These are phyloP conservation scores for Thermomyces lanuginosus DNA, from an alignment of 2,329 filamentous ascomycete genomes.

Conservation along the genomic window DNA sequence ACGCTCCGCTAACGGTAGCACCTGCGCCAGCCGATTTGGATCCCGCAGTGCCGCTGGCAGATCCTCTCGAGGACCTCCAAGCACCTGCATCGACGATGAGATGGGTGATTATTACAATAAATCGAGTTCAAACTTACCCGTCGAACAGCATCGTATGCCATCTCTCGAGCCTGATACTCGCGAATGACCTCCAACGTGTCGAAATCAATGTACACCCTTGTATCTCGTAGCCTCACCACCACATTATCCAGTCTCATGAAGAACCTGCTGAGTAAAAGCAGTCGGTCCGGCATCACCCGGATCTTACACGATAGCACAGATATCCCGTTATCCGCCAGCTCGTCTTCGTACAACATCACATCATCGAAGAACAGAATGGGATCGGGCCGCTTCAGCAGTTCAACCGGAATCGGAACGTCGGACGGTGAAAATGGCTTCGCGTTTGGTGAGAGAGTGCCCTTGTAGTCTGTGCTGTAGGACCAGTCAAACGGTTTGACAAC, in stretches of 20 bases:
- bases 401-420: constrained; percentile 56
- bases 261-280: constrained; percentile 69
- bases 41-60: constrained; percentile 63
- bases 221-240: constrained; percentile 72
- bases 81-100: constrained; percentile 14
- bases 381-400: constrained; percentile 72
- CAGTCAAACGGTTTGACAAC: constrained; percentile 95
- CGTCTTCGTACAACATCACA: constrained; percentile 89
- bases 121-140: constrained; percentile 34
- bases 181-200: constrained; percentile 59
- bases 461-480: constrained; percentile 87
- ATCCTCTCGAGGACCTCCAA: constrained; percentile 49
- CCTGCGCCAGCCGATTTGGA: constrained; percentile 54
- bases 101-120: constrained; percentile 3
- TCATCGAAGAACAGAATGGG: constrained; percentile 96
- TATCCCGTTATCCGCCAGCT: constrained; percentile 94
- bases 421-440: constrained; percentile 28
- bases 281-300: constrained; percentile 74
- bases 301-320: constrained; percentile 80
- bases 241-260: constrained; percentile 92
- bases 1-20: constrained; percentile 56
- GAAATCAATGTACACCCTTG: constrained; percentile 84
- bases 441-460: constrained; percentile 44
- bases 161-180: constrained; percentile 83
- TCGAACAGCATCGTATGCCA: constrained; percentile 59